Conservation (phyloP, 2,329 filamentous ascomycete species). For the Torrubiellomyces zombiae region DNA sequence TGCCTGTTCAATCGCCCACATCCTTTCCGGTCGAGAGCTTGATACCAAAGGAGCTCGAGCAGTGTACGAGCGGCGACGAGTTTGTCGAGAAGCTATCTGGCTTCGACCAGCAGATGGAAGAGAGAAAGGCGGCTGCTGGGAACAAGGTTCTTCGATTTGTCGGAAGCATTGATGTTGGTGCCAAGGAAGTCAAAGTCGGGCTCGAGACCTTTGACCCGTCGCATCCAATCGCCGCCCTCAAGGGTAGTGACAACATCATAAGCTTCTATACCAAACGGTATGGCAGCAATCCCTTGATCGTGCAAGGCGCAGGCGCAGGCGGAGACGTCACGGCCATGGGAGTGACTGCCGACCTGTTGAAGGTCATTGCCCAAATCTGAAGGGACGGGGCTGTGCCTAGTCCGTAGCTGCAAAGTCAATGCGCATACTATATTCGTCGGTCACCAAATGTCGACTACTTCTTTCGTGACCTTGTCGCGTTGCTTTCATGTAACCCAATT, state of each 20-base stretch:
- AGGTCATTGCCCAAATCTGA: constrained; percentile 65
- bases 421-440: no score
- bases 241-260: constrained; percentile 98
- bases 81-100: constrained; percentile 67
- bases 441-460: no score
- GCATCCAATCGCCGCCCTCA: constrained; percentile 82
- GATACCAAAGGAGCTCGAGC: constrained; percentile 76
- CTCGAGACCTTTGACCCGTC: constrained; percentile 76
- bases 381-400: no score
- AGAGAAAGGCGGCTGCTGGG: constrained; percentile 69
- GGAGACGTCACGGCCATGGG: constrained; percentile 97
- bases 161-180: constrained; percentile 76
- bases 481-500: no score
- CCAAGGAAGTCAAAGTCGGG: constrained; percentile 74
- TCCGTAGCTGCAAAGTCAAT: no score
- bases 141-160: constrained; percentile 88
- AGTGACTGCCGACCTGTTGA: constrained; percentile 82
- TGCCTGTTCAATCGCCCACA: constrained; percentile 68
- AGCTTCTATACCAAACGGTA: constrained; percentile 97
- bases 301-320: constrained; percentile 87
- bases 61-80: constrained; percentile 59
- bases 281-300: constrained; percentile 74
- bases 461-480: no score
- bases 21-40: constrained; percentile 88
- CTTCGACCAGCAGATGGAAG: constrained; percentile 83